Base-by-base conservation (phyloP, 345 rosid genomes). In the Schrenkiella parvula region DNA sequence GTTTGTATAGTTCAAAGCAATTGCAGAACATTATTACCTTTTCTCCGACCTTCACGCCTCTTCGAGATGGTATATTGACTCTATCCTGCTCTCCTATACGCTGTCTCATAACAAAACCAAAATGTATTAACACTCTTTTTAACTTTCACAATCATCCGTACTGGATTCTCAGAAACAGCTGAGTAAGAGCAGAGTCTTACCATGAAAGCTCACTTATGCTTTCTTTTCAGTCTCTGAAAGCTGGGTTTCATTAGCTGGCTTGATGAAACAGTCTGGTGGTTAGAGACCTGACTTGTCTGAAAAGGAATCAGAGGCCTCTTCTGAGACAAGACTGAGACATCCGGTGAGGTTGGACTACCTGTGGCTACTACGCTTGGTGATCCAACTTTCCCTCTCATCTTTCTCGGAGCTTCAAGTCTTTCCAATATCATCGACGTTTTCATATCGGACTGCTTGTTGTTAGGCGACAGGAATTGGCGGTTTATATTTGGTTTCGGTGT, bases 341-440 rank as follows among this genome's bases (percentile, higher is more conserved):
- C 82, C 7, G 65, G 32, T 47, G 70, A 32, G 69, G 64, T 46
- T 42, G 76, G 71, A 69, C 75, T 66, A 9, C 10, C 15, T 18
- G 19, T 61, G 62, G 43, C 70, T 53, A 47, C 38, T 61, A 56
- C 39, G 31, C 61, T 74, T 54, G 93, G 87, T 64, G 91, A 84
- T 38, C 72, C 76, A 67, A 51, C 41, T 71, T 78, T 90, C 56
- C 83, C 67, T 84, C 75, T 86, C 42, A 81, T 78, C 84, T 82
- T 80, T 73, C 80, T 87, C 4, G 96, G 98, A 52, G 73, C 80
- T 78, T 92, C 98, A 31, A 90, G 82, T 59, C 98, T 82, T 82
- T 92, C 98, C 72, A 93, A 74, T 81, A 90, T 88, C 87, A 76
- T 90, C 13, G 84, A 88, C 2, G 91, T 93, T 69, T 80, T 87